phyloP scores from a whole-genome alignment of 1,284 basidiomycete genomes.

The Vanrija humicola region DNA sequence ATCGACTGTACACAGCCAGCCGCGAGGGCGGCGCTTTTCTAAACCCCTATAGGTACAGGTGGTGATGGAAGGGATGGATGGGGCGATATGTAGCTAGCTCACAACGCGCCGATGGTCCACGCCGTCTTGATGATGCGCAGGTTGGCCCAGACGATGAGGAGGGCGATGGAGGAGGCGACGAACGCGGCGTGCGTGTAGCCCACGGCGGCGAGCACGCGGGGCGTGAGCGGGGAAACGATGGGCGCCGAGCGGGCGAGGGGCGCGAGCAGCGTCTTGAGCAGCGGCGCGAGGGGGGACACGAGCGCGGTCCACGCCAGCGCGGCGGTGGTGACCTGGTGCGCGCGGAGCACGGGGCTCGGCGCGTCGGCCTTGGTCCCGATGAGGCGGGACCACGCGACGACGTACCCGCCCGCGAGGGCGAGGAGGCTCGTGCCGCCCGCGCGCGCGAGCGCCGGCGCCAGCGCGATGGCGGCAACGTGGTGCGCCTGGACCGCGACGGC shows the following conservation, averaged over 20 bases:
- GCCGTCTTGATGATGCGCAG: constrained; percentile 16
- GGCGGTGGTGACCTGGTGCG: constrained; percentile 6
- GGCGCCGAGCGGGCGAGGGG: not conserved
- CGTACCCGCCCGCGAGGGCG: constrained; percentile 3
- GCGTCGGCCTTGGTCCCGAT: constrained; percentile 14
- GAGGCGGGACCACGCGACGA: constrained; percentile 12
- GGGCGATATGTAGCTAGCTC: not conserved
- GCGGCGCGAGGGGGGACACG: not conserved
- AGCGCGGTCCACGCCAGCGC: not conserved
- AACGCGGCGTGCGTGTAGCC: constrained; percentile 7
- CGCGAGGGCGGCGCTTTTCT: too few relatives aligned
- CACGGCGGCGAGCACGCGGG: not conserved
- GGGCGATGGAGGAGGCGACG: constrained; percentile 1
- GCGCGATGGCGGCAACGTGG: constrained; percentile 11
- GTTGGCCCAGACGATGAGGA: constrained; percentile 16
- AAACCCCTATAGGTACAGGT: too few relatives aligned
- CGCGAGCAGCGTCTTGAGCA: not conserved
- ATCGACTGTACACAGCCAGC: constrained; percentile 4
- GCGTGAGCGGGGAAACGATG: not conserved
- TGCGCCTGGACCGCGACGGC: constrained; percentile 17
- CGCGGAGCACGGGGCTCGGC: constrained; percentile 6
- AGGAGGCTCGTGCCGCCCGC: not conserved
- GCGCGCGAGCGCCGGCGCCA: constrained; percentile 6
- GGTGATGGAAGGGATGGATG: too few relatives aligned
- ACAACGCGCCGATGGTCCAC: constrained; percentile 17